These are phyloP conservation scores for Penicillium hordei DNA, from an alignment of 2,329 filamentous ascomycete species.

Conservation along the genomic window DNA sequence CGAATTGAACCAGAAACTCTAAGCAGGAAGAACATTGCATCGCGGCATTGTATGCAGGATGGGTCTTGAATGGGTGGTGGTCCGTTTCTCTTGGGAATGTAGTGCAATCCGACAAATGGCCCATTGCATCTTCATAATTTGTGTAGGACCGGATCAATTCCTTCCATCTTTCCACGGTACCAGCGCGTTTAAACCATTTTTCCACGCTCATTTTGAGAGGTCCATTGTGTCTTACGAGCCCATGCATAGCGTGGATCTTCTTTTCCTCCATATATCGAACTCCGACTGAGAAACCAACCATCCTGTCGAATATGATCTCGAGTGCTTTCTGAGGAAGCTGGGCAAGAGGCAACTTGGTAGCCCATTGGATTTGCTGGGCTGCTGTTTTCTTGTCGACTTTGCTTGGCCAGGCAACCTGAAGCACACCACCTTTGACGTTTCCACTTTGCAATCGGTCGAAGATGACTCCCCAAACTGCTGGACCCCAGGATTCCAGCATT, in stretches of 20 bases:
- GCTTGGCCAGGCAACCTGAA: constrained; percentile 1
- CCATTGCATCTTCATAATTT: not conserved
- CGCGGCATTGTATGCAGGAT: constrained; percentile 2
- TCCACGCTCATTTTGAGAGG: not conserved
- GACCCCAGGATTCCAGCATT: not conserved
- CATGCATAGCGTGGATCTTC: constrained; percentile 6
- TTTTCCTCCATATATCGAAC: constrained; percentile 4
- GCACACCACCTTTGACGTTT: not conserved
- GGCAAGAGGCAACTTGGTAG: not conserved
- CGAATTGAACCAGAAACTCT: not conserved
- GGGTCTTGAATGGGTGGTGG: not conserved
- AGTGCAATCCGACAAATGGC: not conserved
- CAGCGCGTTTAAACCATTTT: not conserved
- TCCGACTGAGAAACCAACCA: constrained; percentile 1
- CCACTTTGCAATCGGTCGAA: constrained; percentile 7
- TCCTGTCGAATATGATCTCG: not conserved
- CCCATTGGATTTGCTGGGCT: constrained; percentile 4
- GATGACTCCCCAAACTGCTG: constrained; percentile 4
- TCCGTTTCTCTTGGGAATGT: not conserved
- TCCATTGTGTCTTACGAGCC: not conserved
- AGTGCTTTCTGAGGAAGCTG: not conserved
- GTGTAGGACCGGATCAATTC: not conserved
- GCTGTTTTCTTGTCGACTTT: not conserved
- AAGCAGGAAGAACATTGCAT: not conserved
- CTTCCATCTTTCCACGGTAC: not conserved